Evolutionary conservation across 1,284 basidiomycete genomes (phyloP), one percentile per base, ranked within the genome.

Genomic region (Ganoderma lingzhi): DNA sequence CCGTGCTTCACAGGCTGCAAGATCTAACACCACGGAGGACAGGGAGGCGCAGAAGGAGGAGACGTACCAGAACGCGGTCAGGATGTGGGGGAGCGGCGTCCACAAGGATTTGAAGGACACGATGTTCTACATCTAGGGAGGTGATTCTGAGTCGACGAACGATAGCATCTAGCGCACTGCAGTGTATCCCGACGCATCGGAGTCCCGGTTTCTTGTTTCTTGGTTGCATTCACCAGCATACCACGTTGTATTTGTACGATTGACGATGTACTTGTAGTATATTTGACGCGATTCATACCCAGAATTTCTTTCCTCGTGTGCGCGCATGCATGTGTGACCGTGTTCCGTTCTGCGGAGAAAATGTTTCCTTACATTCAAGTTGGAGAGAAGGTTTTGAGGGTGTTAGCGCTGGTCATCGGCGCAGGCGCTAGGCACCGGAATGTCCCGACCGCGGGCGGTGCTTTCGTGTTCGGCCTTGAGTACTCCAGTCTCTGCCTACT

Each of bases 111-210:
- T 93, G 75, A 82, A 82, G 70, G 85, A 86, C 17, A 86, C 79
- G 35, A 93, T 93, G 92, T 93, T 93, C 75, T 93, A 93, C 74
- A 88, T 93, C 65, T 93, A 56, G 48, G 48, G 23, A 14, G 48
- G 23, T 4, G 23, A 4, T 5, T 14, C 14, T 28, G 48, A 28
- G 48, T 51, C 23, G 48, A 28, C 23, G 42, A 17, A 19, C 42
- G 23, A 28, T 28, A 14, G 23, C 4, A 28, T 4, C 23, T 28
- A 14, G 14, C 23, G 23, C 48, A 51, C n/a, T 23, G 23, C 12
- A 9, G 2, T 23, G 19, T 14, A 28, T 51, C 23, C 3, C 19
- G 23, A 51, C 9, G 23, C 23, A 23, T 23, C 9, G 23, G 23
- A 23, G 23, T 23, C 1, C 23, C 14, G 9, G 48, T 14, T 51